These are phyloP conservation scores for Thelonectria discophora DNA, from an alignment of 2,329 filamentous ascomycete genomes.

Conservation along the genomic window DNA sequence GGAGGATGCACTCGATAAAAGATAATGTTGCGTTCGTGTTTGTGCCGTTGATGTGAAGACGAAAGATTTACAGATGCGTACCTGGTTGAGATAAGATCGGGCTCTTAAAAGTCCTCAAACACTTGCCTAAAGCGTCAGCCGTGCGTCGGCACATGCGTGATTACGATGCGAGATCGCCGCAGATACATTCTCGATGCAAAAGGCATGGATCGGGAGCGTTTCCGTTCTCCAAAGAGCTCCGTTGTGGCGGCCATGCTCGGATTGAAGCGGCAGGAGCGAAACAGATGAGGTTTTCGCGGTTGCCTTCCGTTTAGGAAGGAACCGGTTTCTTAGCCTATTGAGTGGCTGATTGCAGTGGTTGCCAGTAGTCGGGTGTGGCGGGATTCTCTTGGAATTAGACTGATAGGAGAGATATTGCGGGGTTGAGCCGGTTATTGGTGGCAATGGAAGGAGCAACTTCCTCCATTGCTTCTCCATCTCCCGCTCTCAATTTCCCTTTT, in stretches of 20 bases:
- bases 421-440: background rate
- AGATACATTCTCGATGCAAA: slow-evolving; percentile 4
- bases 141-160: slow-evolving; percentile 3
- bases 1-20: background rate
- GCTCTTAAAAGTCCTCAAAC: slow-evolving; percentile 10
- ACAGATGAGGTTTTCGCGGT: slow-evolving; percentile 8
- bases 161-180: slow-evolving; percentile 11
- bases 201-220: background rate
- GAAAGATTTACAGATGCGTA: background rate
- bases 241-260: background rate
- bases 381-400: too few species aligned
- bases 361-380: background rate
- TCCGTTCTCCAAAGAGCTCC: background rate
- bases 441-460: slow-evolving; percentile 2
- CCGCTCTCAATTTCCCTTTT: slow-evolving; percentile 19
- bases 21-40: background rate
- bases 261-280: background rate
- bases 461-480: background rate
- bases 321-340: background rate
- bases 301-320: slow-evolving; percentile 7
- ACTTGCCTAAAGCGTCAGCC: slow-evolving; percentile 14
- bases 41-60: background rate
- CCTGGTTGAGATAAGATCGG: slow-evolving; percentile 13
- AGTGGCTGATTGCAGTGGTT: background rate
- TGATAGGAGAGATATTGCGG: background rate